Evolutionary conservation across 2,329 filamentous ascomycete species (phyloP).

Genomic region (Fusarium staphyleae): DNA sequence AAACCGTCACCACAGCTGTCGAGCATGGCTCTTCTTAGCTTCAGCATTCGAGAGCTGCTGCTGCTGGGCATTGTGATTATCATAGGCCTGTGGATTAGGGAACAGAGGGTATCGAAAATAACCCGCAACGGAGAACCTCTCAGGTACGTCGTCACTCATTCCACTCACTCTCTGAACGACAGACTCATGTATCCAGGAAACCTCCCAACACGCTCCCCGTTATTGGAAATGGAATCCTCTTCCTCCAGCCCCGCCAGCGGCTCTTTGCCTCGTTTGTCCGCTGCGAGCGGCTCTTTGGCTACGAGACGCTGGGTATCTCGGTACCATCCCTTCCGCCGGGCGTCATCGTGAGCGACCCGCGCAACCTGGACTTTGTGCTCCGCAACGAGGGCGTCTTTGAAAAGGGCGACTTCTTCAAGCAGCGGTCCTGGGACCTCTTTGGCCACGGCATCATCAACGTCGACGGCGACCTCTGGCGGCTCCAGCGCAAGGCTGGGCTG

Average conservation of each 20-base stretch:
- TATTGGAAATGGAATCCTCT: conserved; percentile 67
- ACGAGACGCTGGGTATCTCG: conserved; percentile 67
- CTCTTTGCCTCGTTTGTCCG: conserved; percentile 69
- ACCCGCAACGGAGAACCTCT: conserved; percentile 31
- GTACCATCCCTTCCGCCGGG: conserved; percentile 69
- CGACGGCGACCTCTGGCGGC: conserved; percentile 68
- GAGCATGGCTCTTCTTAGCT: conserved; percentile 29
- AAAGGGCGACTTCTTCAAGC: conserved; percentile 69
- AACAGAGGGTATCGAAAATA: conserved; percentile 16
- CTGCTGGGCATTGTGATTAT: neutral
- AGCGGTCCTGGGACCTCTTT: conserved; percentile 67
- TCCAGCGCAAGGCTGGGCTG: conserved; percentile 67
- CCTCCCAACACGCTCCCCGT: conserved; percentile 61
- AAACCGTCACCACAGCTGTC: neutral
- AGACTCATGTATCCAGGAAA: conserved; percentile 45
- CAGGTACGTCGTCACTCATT: conserved; percentile 11
- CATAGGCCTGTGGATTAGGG: conserved; percentile 2
- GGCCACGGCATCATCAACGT: conserved; percentile 72
- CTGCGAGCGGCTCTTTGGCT: conserved; percentile 62
- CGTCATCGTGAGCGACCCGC: conserved; percentile 68
- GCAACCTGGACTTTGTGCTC: conserved; percentile 68
- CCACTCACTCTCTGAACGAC: neutral
- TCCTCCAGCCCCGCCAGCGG: conserved; percentile 65
- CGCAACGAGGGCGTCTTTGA: conserved; percentile 66
- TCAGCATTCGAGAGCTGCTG: neutral